These are phyloP conservation scores for Phyllosticta citrichinensis DNA, from an alignment of 2,329 filamentous ascomycete genomes.

Conservation along the genomic window DNA sequence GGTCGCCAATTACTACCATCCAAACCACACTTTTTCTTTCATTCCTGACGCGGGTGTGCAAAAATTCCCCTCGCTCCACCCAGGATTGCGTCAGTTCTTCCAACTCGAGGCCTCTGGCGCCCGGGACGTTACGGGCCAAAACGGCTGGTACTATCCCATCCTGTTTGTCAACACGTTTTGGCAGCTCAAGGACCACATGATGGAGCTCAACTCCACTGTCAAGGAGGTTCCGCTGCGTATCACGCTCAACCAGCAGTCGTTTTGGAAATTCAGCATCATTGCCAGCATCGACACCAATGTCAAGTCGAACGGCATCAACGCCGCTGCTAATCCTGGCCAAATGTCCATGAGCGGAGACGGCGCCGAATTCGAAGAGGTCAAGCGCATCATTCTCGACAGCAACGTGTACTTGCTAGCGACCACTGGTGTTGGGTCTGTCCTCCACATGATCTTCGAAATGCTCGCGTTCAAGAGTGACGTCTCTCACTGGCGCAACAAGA, in stretches of 20 bases:
- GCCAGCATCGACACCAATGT: slow-evolving; percentile 78
- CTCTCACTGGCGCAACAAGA: slow-evolving; percentile 97
- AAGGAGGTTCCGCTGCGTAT: slow-evolving; percentile 72
- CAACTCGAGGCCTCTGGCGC: slow-evolving; percentile 70
- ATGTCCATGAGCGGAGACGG: slow-evolving; percentile 73
- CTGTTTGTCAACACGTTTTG: slow-evolving; percentile 94
- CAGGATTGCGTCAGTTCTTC: slow-evolving; percentile 67
- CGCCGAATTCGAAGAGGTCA: slow-evolving; percentile 92
- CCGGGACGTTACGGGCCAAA: slow-evolving; percentile 72
- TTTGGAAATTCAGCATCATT: slow-evolving; percentile 86
- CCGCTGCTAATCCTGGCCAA: slow-evolving; percentile 54
- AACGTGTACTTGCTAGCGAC: slow-evolving; percentile 83
- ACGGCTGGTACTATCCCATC: slow-evolving; percentile 89
- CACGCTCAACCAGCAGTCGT: slow-evolving; percentile 65
- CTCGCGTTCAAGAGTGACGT: slow-evolving; percentile 97
- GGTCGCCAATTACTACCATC: slow-evolving; percentile 82
- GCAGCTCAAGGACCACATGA: slow-evolving; percentile 90
- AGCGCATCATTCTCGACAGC: slow-evolving; percentile 87
- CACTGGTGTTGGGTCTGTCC: slow-evolving; percentile 72
- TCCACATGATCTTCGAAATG: slow-evolving; percentile 92
- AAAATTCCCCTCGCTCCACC: slow-evolving; percentile 56
- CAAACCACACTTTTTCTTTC: slow-evolving; percentile 83
- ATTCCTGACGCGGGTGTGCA: slow-evolving; percentile 69
- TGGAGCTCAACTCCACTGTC: slow-evolving; percentile 79
- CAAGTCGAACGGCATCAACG: slow-evolving; percentile 70